Conservation (phyloP, 192 early-diverging fungal genomes). For the Radiomyces spectabilis region DNA sequence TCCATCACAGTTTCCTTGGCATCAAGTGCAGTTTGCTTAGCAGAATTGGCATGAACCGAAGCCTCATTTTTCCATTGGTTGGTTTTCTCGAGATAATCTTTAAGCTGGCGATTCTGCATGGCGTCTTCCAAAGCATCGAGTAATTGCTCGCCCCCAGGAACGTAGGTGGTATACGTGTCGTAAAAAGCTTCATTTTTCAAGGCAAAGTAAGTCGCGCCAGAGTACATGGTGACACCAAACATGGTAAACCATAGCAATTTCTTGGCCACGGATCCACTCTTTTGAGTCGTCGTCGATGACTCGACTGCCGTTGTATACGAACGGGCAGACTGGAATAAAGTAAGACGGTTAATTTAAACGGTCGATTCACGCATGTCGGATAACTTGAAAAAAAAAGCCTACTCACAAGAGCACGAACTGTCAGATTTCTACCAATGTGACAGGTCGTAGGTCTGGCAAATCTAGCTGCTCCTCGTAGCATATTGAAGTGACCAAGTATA, state of each 20-base stretch:
- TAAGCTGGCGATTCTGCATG: conserved; percentile 18
- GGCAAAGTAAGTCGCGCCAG: conserved; percentile 43
- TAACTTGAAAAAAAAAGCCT: too few relatives aligned
- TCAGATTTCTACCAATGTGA: too few relatives aligned
- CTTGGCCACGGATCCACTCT: conserved; percentile 1
- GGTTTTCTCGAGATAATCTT: conserved; percentile 5
- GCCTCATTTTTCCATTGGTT: conserved; percentile 16
- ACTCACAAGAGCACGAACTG: too few relatives aligned
- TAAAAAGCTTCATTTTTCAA: conserved; percentile 47
- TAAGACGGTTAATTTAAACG: too few relatives aligned
- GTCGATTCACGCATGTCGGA: too few relatives aligned
- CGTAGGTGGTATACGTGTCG: conserved; percentile 45
- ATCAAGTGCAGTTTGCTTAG: conserved; percentile 1
- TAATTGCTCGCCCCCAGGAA: conserved; percentile 52
- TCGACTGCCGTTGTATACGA: too few relatives aligned
- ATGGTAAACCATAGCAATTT: conserved; percentile 14
- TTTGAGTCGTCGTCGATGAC: too few relatives aligned
- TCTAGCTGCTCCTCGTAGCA: too few relatives aligned
- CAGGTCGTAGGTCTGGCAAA: too few relatives aligned
- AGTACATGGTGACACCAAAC: conserved; percentile 29
- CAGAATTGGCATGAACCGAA: conserved; percentile 25
- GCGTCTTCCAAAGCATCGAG: conserved; percentile 43
- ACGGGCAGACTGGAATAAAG: too few relatives aligned
- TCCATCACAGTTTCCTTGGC: conserved; percentile 13
- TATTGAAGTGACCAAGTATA: too few relatives aligned